These are phyloP conservation scores for Monsonia emarginata DNA, from an alignment of 441 rosid species.

Conservation along the genomic window DNA sequence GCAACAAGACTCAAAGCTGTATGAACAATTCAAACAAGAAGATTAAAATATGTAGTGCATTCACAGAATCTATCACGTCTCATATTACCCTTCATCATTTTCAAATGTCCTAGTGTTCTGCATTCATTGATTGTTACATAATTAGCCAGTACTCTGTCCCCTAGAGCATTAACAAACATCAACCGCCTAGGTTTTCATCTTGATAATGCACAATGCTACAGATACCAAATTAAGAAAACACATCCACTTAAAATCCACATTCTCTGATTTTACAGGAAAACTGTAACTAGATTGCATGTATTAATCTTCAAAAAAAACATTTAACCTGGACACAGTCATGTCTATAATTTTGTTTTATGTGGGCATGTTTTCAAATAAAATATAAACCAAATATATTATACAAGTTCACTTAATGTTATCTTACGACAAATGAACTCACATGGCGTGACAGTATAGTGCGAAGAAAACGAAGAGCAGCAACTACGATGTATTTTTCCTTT, in stretches of 20 bases:
- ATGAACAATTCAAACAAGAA: neutral
- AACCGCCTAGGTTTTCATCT: neutral
- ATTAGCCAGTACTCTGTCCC: neutral
- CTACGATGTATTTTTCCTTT: conserved; percentile 89
- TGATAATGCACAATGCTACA: neutral
- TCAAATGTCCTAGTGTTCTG: neutral
- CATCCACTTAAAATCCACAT: no score
- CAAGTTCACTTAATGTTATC: neutral
- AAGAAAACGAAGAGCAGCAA: conserved; percentile 88
- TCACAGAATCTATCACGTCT: neutral
- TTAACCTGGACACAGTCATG: neutral
- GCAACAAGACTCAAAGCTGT: neutral
- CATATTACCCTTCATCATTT: neutral
- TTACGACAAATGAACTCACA: conserved; percentile 40
- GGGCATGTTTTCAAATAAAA: no score
- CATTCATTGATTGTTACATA: neutral
- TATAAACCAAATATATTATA: neutral
- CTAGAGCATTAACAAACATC: neutral
- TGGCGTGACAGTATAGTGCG: conserved; percentile 82
- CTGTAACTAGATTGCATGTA: no score
- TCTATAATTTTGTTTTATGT: neutral
- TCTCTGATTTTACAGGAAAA: neutral
- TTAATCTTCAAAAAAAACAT: neutral
- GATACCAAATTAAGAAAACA: neutral
- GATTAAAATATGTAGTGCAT: no score